These are phyloP conservation scores for Eimeria praecox DNA, from an alignment of 169 alveolate genomes.

Conservation along the genomic window DNA sequence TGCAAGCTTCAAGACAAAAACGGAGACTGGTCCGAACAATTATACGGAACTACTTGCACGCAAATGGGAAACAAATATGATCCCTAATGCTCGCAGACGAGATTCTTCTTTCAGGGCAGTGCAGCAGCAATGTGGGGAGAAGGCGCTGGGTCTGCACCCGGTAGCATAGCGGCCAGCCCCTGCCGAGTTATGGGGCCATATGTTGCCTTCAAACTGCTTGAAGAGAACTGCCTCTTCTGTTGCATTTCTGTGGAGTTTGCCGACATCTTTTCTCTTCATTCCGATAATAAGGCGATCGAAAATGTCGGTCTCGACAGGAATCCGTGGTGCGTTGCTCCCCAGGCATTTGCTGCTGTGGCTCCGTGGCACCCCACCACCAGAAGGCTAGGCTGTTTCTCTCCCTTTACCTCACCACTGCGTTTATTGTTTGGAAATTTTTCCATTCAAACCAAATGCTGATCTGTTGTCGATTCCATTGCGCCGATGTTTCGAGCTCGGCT, in stretches of 20 bases:
- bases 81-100: not conserved
- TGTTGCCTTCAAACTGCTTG: not conserved
- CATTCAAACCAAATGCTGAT: not conserved
- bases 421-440: not conserved
- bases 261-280: not conserved
- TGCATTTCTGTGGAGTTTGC: not conserved
- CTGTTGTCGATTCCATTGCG: not conserved
- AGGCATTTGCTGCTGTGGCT: not conserved
- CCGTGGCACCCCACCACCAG: conserved; percentile 17
- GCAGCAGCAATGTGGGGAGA: conserved; percentile 42
- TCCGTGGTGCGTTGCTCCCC: conserved; percentile 26
- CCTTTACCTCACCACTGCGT: not conserved
- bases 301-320: conserved; percentile 71
- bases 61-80: not conserved
- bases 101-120: not conserved
- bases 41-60: not conserved
- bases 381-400: not conserved
- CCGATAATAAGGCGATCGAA: conserved; percentile 1
- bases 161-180: conserved; percentile 38
- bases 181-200: not conserved
- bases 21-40: not conserved
- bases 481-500: not conserved
- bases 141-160: conserved; percentile 10
- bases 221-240: not conserved
- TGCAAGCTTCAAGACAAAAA: not conserved